Percentiles rank a stretch among this genome's conserved stretches.
phyloP scores from a whole-genome alignment of 352 stramenopile genomes.

The Pythium phragmiticola region DNA sequence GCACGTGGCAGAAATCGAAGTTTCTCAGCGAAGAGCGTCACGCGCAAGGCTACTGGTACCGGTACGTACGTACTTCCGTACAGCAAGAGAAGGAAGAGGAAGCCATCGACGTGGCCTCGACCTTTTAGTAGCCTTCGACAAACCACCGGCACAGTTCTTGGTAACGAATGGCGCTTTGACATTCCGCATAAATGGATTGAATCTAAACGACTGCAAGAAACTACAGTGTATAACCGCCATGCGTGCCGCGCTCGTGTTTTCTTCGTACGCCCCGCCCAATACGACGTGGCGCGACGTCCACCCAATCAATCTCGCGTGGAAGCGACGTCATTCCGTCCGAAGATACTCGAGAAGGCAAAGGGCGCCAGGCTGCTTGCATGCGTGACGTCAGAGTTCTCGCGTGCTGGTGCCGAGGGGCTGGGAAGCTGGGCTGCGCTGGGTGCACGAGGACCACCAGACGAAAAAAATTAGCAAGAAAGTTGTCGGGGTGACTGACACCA shows the following conservation, averaged over 20 bases:
- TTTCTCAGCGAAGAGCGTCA: conserved; percentile 6
- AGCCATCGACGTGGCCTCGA: conserved; percentile 16
- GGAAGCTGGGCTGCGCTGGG: background rate
- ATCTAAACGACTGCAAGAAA: background rate
- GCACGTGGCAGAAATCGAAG: conserved; percentile 16
- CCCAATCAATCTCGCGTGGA: conserved; percentile 1
- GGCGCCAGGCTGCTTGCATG: background rate
- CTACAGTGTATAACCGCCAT: background rate
- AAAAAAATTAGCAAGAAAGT: background rate
- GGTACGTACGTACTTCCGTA: background rate
- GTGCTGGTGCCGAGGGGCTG: background rate
- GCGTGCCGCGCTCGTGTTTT: background rate
- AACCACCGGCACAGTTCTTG: no score
- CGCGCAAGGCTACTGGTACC: background rate
- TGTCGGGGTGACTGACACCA: background rate
- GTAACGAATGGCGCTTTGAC: background rate
- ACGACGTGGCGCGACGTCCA: background rate
- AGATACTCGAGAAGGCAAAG: background rate
- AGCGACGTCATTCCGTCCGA: background rate
- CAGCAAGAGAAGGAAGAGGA: conserved; percentile 7
- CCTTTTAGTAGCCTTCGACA: no score
- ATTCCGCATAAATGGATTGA: conserved; percentile 4
- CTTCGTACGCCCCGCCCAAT: no score
- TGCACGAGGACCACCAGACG: background rate
- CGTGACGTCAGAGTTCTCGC: conserved; percentile 12